A percentile compares a stretch with the other conserved stretches of the same genome.
These are phyloP conservation scores for Hippophae rhamnoides DNA, from an alignment of 306 rosid species.

Conservation along the genomic window DNA sequence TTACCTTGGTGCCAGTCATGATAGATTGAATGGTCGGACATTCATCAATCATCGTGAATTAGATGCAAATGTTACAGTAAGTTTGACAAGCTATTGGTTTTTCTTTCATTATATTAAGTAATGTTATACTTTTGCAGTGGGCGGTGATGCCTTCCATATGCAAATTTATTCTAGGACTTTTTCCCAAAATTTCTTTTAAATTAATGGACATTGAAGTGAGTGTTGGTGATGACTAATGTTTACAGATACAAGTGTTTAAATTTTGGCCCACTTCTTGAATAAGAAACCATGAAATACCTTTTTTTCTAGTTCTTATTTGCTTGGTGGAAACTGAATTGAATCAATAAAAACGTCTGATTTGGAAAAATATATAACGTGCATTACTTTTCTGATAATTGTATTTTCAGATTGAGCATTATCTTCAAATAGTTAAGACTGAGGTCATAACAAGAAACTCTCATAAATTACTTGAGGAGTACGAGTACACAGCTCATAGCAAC, in stretches of 20 bases:
- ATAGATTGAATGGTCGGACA: slow-evolving; percentile 71
- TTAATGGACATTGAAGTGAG: neutral
- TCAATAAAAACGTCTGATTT: no score
- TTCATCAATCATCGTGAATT: slow-evolving; percentile 59
- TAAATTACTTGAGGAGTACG: slow-evolving; percentile 73
- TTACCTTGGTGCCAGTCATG: slow-evolving; percentile 68
- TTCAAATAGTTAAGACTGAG: slow-evolving; percentile 86
- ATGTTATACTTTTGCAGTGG: neutral
- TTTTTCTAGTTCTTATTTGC: no score
- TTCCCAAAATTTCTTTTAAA: neutral
- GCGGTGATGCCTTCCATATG: neutral
- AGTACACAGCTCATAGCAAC: slow-evolving; percentile 96
- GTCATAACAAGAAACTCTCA: slow-evolving; percentile 44
- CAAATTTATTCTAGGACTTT: neutral
- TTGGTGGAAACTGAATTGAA: no score
- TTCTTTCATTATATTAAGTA: neutral
- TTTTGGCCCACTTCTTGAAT: neutral
- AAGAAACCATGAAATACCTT: no score
- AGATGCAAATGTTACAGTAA: slow-evolving; percentile 86
- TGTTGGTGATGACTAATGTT: neutral
- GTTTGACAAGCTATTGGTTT: slow-evolving; percentile 24
- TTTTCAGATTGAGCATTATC: slow-evolving; percentile 91
- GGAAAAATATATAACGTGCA: neutral
- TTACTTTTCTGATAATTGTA: slow-evolving; percentile 15
- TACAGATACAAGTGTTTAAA: neutral